Evolutionary conservation across 164 flowering plant species (phyloP).

Genomic region (Protea cynaroides): DNA sequence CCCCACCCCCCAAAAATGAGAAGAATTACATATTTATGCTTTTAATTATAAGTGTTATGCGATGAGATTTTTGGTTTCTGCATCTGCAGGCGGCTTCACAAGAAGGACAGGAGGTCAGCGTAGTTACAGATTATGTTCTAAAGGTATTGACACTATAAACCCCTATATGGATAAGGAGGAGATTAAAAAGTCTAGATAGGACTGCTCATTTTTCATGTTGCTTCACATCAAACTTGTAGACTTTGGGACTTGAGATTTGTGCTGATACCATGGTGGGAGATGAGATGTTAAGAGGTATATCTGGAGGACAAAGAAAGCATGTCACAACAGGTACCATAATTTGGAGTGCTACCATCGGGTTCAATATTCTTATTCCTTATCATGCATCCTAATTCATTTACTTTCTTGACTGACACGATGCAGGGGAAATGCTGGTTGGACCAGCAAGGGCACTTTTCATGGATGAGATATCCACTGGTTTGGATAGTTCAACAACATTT

Average conservation of each 20-base stretch:
- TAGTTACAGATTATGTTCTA: constrained; percentile 9
- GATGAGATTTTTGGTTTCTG: background rate
- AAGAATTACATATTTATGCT: no score
- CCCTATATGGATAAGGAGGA: background rate
- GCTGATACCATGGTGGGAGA: no score
- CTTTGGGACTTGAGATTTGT: constrained; percentile 2
- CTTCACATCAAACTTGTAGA: constrained; percentile 4
- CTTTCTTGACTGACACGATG: no score
- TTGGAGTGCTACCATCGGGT: no score
- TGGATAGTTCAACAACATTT: constrained; percentile 19
- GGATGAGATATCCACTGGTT: background rate
- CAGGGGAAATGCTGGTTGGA: background rate
- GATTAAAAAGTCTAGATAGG: background rate
- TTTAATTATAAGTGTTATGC: background rate
- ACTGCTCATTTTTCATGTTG: background rate
- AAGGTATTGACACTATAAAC: constrained; percentile 3
- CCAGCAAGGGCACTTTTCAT: constrained; percentile 4
- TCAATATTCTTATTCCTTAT: no score
- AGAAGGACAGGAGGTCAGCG: constrained; percentile 39
- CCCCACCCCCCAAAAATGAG: no score
- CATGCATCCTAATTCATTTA: no score
- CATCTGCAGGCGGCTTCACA: constrained; percentile 29
- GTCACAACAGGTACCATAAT: no score
- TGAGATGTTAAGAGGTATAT: no score
- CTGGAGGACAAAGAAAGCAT: no score